Percentiles rank a stretch among this genome's conserved stretches.
Evolutionary conservation across 306 rosid species (phyloP).

Genomic region (Fragaria nilgerrensis): DNA sequence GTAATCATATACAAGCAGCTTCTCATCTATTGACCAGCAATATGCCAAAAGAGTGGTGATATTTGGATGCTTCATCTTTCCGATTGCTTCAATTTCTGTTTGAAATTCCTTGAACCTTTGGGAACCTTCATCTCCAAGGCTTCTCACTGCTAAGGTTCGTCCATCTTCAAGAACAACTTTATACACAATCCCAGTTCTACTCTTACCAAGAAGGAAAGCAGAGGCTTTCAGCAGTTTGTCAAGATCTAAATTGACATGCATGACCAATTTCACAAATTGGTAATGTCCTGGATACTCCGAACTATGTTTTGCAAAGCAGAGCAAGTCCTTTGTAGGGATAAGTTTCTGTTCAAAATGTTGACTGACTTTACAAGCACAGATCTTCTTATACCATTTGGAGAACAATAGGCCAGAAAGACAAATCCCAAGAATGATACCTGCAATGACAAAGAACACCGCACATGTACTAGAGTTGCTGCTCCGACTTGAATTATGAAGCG

Average conservation of each 20-base stretch:
- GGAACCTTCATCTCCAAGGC: constrained; percentile 90
- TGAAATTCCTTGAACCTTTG: constrained; percentile 92
- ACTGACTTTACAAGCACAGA: constrained; percentile 44
- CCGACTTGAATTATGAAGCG: constrained; percentile 33
- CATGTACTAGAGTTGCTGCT: constrained; percentile 58
- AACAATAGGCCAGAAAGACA: constrained; percentile 73
- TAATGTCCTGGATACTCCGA: constrained; percentile 72
- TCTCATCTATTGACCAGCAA: constrained; percentile 97
- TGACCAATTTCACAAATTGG: constrained; percentile 75
- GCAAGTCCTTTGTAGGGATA: constrained; percentile 52
- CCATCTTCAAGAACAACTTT: constrained; percentile 94
- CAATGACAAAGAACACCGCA: constrained; percentile 60
- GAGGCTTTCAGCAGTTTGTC: constrained; percentile 96
- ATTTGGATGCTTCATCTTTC: constrained; percentile 83
- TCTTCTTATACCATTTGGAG: constrained; percentile 78
- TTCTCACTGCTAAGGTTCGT: constrained; percentile 73
- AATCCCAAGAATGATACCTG: constrained; percentile 71
- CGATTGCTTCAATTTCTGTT: constrained; percentile 90
- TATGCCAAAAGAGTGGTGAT: constrained; percentile 74
- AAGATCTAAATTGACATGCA: constrained; percentile 71
- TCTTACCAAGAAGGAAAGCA: constrained; percentile 86
- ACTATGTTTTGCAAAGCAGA: constrained; percentile 70
- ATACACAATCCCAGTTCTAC: constrained; percentile 88
- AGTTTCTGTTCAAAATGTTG: constrained; percentile 39
- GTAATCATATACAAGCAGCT: constrained; percentile 84